Percentiles rank a stretch among this genome's conserved stretches.
Evolutionary conservation across 805 yeast genomes (phyloP).

Genomic region (Starmerella sp.): DNA sequence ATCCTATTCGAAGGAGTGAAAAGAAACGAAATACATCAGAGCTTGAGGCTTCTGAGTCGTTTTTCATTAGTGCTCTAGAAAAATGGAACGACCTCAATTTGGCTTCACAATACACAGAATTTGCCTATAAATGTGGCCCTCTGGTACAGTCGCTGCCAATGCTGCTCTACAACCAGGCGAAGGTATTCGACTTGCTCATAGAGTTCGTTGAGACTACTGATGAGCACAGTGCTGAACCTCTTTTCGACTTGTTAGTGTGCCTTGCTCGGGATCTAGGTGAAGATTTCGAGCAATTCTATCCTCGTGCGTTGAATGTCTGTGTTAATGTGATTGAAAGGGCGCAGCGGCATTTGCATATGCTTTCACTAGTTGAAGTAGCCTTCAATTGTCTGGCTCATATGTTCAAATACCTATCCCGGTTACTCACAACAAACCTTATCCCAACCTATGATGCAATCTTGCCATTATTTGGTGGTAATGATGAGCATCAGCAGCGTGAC

Average conservation of each 20-base stretch:
- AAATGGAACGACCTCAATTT: conserved; percentile 84
- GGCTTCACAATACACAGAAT: conserved; percentile 57
- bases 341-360: conserved; percentile 36
- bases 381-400: conserved; percentile 78
- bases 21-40: conserved; percentile 23
- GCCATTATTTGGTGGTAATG: conserved; percentile 48
- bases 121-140: conserved; percentile 44
- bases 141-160: conserved; percentile 66
- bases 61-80: conserved; percentile 63
- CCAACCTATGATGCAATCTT: conserved; percentile 58
- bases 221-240: conserved; percentile 62
- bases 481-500: conserved; percentile 33
- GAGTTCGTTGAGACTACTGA: conserved; percentile 46
- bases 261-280: conserved; percentile 87
- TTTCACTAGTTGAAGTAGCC: conserved; percentile 64
- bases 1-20: conserved; percentile 39
- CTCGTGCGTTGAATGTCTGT: conserved; percentile 40
- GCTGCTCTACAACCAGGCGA: conserved; percentile 55
- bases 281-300: conserved; percentile 69
- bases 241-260: conserved; percentile 69
- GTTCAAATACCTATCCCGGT: conserved; percentile 72
- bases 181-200: conserved; percentile 45
- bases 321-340: conserved; percentile 35
- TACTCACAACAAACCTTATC: conserved; percentile 47
- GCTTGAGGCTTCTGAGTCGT: conserved; percentile 39